Conservation (phyloP, 1,139 yeast species). For the Saccharomycopsis crataegensis region DNA sequence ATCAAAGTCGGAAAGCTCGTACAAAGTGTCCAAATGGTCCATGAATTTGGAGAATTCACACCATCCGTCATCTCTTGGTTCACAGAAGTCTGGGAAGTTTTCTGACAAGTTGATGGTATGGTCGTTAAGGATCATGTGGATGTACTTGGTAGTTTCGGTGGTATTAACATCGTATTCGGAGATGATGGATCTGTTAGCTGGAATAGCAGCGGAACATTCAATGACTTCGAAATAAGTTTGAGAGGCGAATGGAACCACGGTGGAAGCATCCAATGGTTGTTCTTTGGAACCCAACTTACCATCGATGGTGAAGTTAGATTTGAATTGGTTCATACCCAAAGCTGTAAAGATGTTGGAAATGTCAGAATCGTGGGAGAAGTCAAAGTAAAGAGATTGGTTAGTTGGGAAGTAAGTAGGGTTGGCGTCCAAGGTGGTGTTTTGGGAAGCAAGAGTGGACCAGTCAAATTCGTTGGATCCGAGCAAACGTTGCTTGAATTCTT, state of each 20-base stretch:
- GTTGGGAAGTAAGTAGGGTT: constrained; percentile 21
- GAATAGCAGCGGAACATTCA: constrained; percentile 19
- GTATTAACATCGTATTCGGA: background rate
- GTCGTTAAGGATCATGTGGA: constrained; percentile 20
- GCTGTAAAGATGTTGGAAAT: constrained; percentile 20
- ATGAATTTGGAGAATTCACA: constrained; percentile 17
- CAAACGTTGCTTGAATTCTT: constrained; percentile 19
- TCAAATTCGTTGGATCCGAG: constrained; percentile 10
- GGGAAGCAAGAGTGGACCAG: constrained; percentile 9
- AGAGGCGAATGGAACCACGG: constrained; percentile 21
- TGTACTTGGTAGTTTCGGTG: constrained; percentile 5
- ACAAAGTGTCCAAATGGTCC: constrained; percentile 19
- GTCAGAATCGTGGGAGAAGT: constrained; percentile 21
- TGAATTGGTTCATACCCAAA: constrained; percentile 20
- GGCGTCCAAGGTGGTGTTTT: constrained; percentile 20
- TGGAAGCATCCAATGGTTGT: constrained; percentile 13
- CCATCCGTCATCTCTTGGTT: constrained; percentile 21
- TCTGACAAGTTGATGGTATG: constrained; percentile 16
- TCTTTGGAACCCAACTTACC: constrained; percentile 10
- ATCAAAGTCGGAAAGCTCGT: constrained; percentile 29
- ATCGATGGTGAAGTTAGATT: constrained; percentile 17
- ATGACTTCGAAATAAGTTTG: constrained; percentile 20
- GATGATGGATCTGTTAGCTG: constrained; percentile 14
- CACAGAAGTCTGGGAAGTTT: constrained; percentile 21
- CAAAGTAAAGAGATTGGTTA: constrained; percentile 20